Evolutionary conservation across 441 rosid genomes (phyloP), one percentile per base, ranked within the genome.

Genomic region (Corymbia calophylla): DNA sequence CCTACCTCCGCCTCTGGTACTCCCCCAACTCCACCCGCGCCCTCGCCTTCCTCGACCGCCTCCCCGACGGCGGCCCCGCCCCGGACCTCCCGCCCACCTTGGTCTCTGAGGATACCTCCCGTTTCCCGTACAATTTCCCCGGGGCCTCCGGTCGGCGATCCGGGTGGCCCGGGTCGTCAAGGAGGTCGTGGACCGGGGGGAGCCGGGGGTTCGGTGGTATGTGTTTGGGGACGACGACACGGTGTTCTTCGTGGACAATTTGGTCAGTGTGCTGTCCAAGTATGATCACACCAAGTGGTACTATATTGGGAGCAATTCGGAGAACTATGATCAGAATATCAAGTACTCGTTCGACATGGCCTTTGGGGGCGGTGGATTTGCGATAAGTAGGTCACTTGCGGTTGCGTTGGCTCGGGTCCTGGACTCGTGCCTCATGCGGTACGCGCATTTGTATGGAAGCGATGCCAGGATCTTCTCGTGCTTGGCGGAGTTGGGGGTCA

Each of bases 151-250:
- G 82, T 97, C 98, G 7, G 98, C 98, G 60, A 90, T 98, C 87
- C 94, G 98, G 29, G 95, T 97, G 70, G 98, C 98, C 70, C 97
- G 97, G 11, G 92, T 96, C 16, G 99, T 96, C 53, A 96, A 96
- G 89, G 99, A 98, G 93, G 95, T 94, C 9, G 97, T 96, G 32
- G 97, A 96, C 77, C 93, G 91, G 1, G 93, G 93, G 39, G 93
- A 92, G 54, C 88, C 92, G 86, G 95, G 93, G 32, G 96, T 97
- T 17, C 89, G 97, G 93, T 97, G 99, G 99, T 98, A 96, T 68
- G 93, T 98, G n/a, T 97, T 98, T 54, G 99, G 99, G 3, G 99
- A 98, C 88, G 98, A 98, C 89, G 99, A 98, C 88, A 98, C 99
- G 8, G 93, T 98, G 10, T 97, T 97, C 89, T 90, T 98, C 44